These are phyloP conservation scores for Cutaneotrichosporon daszewskae DNA, from an alignment of 1,284 basidiomycete genomes.

Conservation along the genomic window DNA sequence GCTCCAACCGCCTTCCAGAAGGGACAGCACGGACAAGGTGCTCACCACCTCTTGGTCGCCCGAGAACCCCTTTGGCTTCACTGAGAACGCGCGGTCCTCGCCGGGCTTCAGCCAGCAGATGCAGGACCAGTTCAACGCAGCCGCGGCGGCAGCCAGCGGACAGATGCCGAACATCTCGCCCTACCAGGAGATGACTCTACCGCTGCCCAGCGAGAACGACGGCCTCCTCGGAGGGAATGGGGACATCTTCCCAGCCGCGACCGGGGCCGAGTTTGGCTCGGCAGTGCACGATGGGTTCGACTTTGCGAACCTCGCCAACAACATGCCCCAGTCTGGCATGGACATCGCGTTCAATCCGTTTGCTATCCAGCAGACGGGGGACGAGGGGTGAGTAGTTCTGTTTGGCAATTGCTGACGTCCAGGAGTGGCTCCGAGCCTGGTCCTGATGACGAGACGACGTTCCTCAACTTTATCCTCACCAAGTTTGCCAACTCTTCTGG, in stretches of 20 bases:
- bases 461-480: constrained; percentile 43
- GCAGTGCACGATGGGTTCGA: constrained; percentile 36
- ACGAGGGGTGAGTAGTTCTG: constrained; percentile 32
- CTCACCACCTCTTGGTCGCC: constrained; percentile 10
- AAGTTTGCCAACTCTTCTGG: constrained; percentile 43
- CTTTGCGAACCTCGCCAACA: constrained; percentile 37
- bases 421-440: constrained; percentile 13
- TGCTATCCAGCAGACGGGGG: constrained; percentile 40
- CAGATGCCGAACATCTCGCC: constrained; percentile 15
- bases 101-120: constrained; percentile 11
- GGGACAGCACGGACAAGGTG: constrained; percentile 1
- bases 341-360: constrained; percentile 45
- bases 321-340: constrained; percentile 12
- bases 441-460: constrained; percentile 37
- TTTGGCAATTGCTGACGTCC: constrained; percentile 2
- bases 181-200: constrained; percentile 14
- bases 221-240: constrained; percentile 1
- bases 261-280: constrained; percentile 23
- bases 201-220: constrained; percentile 5
- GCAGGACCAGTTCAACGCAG: constrained; percentile 5
- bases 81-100: constrained; percentile 10
- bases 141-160: constrained; percentile 3
- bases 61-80: constrained; percentile 18
- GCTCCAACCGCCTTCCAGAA: constrained; percentile 32
- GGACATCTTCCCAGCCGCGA: constrained; percentile 1